Evolutionary conservation across 2,329 filamentous ascomycete species (phyloP), one percentile per base, ranked within the genome.

Genomic region (Colletotrichum higginsianum): DNA sequence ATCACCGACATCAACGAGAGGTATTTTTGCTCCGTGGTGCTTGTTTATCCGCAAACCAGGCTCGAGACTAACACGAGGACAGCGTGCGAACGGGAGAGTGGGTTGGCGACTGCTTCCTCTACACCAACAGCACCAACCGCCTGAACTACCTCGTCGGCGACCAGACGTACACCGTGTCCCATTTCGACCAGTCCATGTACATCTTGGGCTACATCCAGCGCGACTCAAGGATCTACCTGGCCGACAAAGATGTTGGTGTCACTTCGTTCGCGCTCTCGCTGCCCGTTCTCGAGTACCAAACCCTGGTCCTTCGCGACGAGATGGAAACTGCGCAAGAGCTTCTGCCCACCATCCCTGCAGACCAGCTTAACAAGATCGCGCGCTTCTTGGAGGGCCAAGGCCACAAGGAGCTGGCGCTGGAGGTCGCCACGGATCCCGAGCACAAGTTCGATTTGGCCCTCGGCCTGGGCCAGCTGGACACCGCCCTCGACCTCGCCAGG

Each of bases 91-190:
- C 96, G 23, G 96, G 96, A 76, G 94, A 97, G 85, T 99, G 96
- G 96, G 94, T 99, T 68, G 96, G 96, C 74, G 96, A 99, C 85
- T 98, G 96, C 86, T 98, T 99, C 87, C 95, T 98, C 81, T 99
- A 98, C 88, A 98, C 96, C 66, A 98, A 97, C 87, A 93, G 89
- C 81, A 97, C 95, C 12, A 98, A 98, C 87, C 93, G 96, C 73
- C 87, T 99, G 72, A 98, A 98, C 86, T 98, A 98, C 85, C 90
- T 99, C 26, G 96, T 99, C 16, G 96, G 96, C 75, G 96, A 98
- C 83, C 95, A 98, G 84, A 97, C 95, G 16, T 98, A 98, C 87
- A 98, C 96, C 4, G 93, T 99, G 75, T 96, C 95, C 15, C 96
- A 98, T 84, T 98, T 98, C 78, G 96, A 99, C 83, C 92, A 95